Percentiles rank a stretch among this genome's conserved stretches.
phyloP scores from a whole-genome alignment of 2,329 filamentous ascomycete genomes.

The Metarhizium album region DNA sequence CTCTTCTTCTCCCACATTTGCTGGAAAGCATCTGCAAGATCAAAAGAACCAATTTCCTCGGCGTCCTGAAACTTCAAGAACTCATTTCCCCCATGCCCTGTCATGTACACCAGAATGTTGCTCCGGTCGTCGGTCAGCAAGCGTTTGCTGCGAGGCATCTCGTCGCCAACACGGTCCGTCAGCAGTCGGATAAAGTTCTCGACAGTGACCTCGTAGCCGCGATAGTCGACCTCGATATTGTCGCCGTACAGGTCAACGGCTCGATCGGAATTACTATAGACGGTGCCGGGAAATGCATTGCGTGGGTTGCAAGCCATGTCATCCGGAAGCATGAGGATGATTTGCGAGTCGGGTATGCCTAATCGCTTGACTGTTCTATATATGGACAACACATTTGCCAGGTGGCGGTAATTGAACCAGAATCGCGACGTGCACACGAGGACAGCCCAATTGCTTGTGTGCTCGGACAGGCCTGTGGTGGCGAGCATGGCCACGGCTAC shows the following conservation, averaged over 20 bases:
- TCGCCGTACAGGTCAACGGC: slow-evolving; percentile 94
- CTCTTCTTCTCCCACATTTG: slow-evolving; percentile 99
- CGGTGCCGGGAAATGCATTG: slow-evolving; percentile 93
- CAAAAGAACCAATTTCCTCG: slow-evolving; percentile 93
- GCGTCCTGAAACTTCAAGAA: slow-evolving; percentile 98
- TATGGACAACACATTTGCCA: slow-evolving; percentile 93
- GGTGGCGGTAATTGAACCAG: slow-evolving; percentile 99
- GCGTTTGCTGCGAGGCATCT: slow-evolving; percentile 90
- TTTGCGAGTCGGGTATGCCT: slow-evolving; percentile 95
- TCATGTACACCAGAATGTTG: slow-evolving; percentile 99
- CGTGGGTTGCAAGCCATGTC: slow-evolving; percentile 99
- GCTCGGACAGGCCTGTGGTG: slow-evolving; percentile 49
- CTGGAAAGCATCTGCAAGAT: slow-evolving; percentile 92
- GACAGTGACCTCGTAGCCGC: slow-evolving; percentile 96
- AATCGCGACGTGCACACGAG: slow-evolving; percentile 97
- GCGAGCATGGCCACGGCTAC: slow-evolving; percentile 36
- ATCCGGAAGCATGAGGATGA: slow-evolving; percentile 99
- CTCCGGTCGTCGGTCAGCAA: slow-evolving; percentile 89
- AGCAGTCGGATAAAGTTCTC: slow-evolving; percentile 96
- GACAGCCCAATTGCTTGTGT: slow-evolving; percentile 98
- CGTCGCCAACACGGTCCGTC: slow-evolving; percentile 87
- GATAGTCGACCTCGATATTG: slow-evolving; percentile 97
- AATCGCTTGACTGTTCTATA: slow-evolving; percentile 97
- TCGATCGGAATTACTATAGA: slow-evolving; percentile 96
- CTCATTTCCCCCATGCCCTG: slow-evolving; percentile 92